A percentile compares a stretch with the other conserved stretches of the same genome.
Evolutionary conservation across 768 basidiomycete genomes (phyloP).

Genomic region (Pulveroboletus sp.): DNA sequence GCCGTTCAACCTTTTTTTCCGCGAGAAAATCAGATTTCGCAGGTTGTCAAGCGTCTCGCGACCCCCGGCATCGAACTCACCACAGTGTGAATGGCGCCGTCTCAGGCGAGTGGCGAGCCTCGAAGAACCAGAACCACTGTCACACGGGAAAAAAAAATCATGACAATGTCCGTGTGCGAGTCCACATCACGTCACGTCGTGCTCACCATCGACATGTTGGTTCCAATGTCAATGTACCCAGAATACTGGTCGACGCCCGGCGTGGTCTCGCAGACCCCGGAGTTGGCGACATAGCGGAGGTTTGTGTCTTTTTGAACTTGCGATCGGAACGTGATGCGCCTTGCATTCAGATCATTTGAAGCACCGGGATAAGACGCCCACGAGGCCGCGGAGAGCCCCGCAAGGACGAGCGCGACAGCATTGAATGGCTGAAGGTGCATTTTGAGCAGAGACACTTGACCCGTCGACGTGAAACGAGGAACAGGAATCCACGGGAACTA

Average conservation of each 20-base stretch:
- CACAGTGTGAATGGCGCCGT: conserved; percentile 66
- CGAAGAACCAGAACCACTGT: conserved; percentile 77
- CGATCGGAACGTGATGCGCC: conserved; percentile 11
- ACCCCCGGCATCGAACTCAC: too few species aligned
- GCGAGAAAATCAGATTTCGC: conserved; percentile 1
- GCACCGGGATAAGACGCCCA: background rate
- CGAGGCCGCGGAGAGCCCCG: background rate
- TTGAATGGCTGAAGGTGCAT: conserved; percentile 14
- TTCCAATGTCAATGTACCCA: conserved; percentile 57
- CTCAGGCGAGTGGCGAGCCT: conserved; percentile 53
- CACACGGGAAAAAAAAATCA: background rate
- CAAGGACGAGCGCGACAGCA: background rate
- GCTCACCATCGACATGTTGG: conserved; percentile 55
- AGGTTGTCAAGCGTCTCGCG: too few species aligned
- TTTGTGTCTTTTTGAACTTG: conserved; percentile 20
- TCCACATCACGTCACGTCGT: background rate
- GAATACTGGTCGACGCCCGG: conserved; percentile 56
- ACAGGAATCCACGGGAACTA: too few species aligned
- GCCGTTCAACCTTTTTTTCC: conserved; percentile 47
- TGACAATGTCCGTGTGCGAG: background rate
- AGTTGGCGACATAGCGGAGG: conserved; percentile 51
- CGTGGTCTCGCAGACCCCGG: conserved; percentile 64
- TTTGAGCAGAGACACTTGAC: background rate
- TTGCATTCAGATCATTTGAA: background rate
- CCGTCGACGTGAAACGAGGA: background rate